Base-by-base conservation (phyloP, 805 yeast species). In the Cyberlindnera maritima region DNA sequence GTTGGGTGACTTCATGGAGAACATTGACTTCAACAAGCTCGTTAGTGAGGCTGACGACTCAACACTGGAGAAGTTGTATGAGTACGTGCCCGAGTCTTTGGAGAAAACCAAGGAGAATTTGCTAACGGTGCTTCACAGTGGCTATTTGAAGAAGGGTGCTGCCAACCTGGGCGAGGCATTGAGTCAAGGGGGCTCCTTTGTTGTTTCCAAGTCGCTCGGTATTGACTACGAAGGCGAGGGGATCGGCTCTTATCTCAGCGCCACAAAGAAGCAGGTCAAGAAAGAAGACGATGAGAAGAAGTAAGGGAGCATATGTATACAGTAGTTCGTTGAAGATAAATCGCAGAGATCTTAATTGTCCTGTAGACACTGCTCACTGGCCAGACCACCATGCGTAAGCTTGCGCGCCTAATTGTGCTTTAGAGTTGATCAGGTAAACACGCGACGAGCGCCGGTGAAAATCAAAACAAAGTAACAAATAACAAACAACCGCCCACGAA, bases 171-270 rank as follows among this genome's bases (percentile, higher is more conserved):
- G 75, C 43, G 62, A 61, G 28, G 79, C 73, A 25, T 60, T 81
- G 39, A 60, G 57, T n/a, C 59, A 61, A 14, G 79, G 78, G 11
- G 75, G 78, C 12, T 80, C 83, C 6, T 68, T 64, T 48, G 53
- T 79, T 36, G 69, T 81, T 34, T 65, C 84, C 28, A 70, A 67
- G 46, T 69, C 77, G 34, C 66, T 79, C 36, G 75, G 73, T n/a
- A 67, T 67, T 54, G 71, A 66, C 6, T 80, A 80, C 52, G 43
- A 60, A 10, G 84, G 83, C 10, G 85, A 80, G 58, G 85, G 85
- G 1, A 62, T 79, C 31, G 75, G 69, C 32, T 74, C 74, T 13
- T 79, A 77, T 49, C 59, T 80, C 52, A 54, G 59, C 15, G 79
- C 78, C 4, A 59, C 74, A 11, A 64, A 78, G 44, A 57, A 42